Conservation (phyloP, 306 rosid genomes). For the Trifolium repens region DNA sequence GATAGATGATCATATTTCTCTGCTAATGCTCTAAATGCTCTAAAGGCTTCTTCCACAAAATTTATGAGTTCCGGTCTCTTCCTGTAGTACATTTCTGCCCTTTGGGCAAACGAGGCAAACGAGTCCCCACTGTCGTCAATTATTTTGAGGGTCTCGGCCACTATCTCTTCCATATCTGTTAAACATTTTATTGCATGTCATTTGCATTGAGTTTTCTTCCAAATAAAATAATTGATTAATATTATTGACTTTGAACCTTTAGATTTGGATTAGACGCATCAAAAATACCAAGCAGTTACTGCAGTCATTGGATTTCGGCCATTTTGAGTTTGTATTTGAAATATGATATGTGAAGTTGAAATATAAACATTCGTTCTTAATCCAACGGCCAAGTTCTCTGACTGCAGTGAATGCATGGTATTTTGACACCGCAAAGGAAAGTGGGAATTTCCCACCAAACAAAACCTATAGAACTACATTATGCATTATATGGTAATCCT, state of each 20-base stretch:
- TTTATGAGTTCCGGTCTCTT: conserved; percentile 77
- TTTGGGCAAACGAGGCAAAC: conserved; percentile 78
- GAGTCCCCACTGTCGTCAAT: conserved; percentile 80
- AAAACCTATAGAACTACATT: too few species aligned
- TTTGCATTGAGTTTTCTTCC: too few species aligned
- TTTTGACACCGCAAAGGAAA: background rate
- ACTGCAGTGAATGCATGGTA: background rate
- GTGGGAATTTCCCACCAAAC: too few species aligned
- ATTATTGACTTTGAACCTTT: too few species aligned
- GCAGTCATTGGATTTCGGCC: background rate
- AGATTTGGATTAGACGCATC: background rate
- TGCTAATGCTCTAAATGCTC: conserved; percentile 78
- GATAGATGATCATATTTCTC: conserved; percentile 84
- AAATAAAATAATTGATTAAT: too few species aligned
- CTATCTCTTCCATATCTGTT: conserved; percentile 92
- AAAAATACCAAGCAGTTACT: background rate
- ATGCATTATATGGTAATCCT: too few species aligned
- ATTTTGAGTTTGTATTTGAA: background rate
- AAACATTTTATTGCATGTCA: conserved; percentile 9
- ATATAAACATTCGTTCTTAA: background rate
- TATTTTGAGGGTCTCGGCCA: conserved; percentile 61
- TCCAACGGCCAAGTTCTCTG: background rate
- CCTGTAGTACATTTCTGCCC: conserved; percentile 94
- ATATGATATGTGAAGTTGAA: background rate
- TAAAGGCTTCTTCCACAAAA: conserved; percentile 75